Percentiles rank a stretch among this genome's conserved stretches.
Evolutionary conservation across 768 basidiomycete genomes (phyloP).

Genomic region (Trametes maxima): DNA sequence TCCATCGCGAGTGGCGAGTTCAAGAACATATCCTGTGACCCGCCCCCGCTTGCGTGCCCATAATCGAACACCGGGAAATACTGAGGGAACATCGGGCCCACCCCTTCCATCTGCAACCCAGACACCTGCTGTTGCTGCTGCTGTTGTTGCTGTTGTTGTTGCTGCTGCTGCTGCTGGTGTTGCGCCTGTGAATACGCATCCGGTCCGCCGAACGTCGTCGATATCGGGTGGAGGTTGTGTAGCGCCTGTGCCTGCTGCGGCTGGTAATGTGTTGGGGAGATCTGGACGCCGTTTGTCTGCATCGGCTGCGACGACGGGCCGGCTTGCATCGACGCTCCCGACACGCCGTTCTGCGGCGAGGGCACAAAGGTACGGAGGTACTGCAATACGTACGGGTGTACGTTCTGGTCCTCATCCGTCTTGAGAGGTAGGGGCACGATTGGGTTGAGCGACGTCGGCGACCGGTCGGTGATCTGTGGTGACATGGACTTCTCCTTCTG

Average conservation of each 20-base stretch:
- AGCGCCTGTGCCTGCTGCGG: constrained; percentile 22
- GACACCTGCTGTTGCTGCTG: constrained; percentile 8
- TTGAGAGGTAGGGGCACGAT: constrained; percentile 71
- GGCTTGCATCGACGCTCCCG: constrained; percentile 28
- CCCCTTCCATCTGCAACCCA: constrained; percentile 27
- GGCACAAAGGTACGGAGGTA: constrained; percentile 66
- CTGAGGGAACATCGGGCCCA: constrained; percentile 50
- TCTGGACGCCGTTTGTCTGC: constrained; percentile 32
- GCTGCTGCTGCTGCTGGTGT: constrained; percentile 4
- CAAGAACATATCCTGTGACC: constrained; percentile 29
- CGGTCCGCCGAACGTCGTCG: constrained; percentile 15
- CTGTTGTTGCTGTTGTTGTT: constrained; percentile 2
- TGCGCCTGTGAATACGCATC: constrained; percentile 4
- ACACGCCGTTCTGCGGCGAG: constrained; percentile 28
- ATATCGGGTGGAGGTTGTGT: constrained; percentile 23
- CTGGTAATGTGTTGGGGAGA: constrained; percentile 23
- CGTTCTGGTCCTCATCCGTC: constrained; percentile 47
- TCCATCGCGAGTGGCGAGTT: constrained; percentile 31
- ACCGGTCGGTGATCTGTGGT: constrained; percentile 50
- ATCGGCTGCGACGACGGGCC: constrained; percentile 25
- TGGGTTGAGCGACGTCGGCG: constrained; percentile 71
- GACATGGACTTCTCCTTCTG: constrained; percentile 42
- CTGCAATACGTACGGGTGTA: constrained; percentile 66
- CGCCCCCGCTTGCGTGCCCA: constrained; percentile 38
- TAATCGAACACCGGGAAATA: constrained; percentile 83